These are phyloP conservation scores for Diaporthe caulivora DNA, from an alignment of 2,329 filamentous ascomycete species.

Conservation along the genomic window DNA sequence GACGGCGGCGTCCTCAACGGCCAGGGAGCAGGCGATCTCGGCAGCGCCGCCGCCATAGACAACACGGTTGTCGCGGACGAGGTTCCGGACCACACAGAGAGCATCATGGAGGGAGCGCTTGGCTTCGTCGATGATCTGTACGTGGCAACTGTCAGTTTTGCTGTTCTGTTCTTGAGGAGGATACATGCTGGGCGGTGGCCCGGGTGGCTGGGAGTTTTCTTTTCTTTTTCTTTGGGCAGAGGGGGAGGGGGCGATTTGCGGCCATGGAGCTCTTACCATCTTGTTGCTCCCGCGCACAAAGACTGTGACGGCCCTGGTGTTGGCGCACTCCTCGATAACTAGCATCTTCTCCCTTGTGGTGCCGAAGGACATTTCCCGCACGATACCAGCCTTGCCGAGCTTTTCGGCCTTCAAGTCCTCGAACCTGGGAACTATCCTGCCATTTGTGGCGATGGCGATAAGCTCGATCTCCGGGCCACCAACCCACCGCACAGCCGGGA, in stretches of 20 bases:
- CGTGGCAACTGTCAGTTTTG: slow-evolving; percentile 37
- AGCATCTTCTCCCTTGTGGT: slow-evolving; percentile 99
- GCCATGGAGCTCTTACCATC: slow-evolving; percentile 75
- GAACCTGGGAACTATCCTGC: slow-evolving; percentile 95
- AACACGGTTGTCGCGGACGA: slow-evolving; percentile 95
- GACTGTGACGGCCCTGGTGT: slow-evolving; percentile 94
- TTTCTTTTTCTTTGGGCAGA: too few relatives aligned
- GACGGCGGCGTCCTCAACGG: slow-evolving; percentile 93
- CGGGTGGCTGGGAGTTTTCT: slow-evolving; percentile 11
- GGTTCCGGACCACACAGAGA: slow-evolving; percentile 95
- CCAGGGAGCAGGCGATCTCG: slow-evolving; percentile 96
- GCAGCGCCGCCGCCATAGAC: slow-evolving; percentile 98
- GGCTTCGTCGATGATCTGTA: slow-evolving; percentile 96
- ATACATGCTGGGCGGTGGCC: too few relatives aligned
- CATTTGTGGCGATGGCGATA: slow-evolving; percentile 98
- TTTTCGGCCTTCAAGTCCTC: slow-evolving; percentile 94
- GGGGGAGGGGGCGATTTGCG: too few relatives aligned
- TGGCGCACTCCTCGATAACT: slow-evolving; percentile 98
- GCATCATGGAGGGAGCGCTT: slow-evolving; percentile 98
- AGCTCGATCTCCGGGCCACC: slow-evolving; percentile 98
- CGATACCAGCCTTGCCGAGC: slow-evolving; percentile 88
- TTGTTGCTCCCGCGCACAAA: slow-evolving; percentile 99
- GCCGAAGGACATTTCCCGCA: slow-evolving; percentile 95
- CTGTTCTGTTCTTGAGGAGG: not conserved
- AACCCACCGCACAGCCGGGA: slow-evolving; percentile 97